These are phyloP conservation scores for Betula pendula DNA, from an alignment of 306 rosid species.

Conservation along the genomic window DNA sequence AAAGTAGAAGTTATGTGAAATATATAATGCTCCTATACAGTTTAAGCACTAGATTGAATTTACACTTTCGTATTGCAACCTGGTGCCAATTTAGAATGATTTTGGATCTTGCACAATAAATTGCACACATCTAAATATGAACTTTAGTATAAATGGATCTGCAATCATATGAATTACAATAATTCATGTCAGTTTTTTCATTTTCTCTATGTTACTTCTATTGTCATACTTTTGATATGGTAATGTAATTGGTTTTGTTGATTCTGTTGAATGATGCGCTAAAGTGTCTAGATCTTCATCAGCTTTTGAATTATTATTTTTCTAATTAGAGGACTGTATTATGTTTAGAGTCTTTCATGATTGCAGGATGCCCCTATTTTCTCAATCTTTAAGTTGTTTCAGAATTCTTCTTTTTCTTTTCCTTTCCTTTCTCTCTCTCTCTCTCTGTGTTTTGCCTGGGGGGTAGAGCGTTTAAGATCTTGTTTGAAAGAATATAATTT, in stretches of 20 bases:
- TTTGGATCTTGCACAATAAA: not conserved
- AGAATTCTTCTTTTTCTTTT: too few species aligned
- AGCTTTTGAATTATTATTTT: not conserved
- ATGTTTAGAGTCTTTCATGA: not conserved
- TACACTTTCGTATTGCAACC: not conserved
- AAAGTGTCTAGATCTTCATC: not conserved
- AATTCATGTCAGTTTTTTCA: not conserved
- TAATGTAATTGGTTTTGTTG: not conserved
- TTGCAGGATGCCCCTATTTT: not conserved
- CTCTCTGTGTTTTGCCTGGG: too few species aligned
- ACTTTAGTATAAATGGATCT: not conserved
- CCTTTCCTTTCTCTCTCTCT: not conserved
- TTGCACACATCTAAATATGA: not conserved
- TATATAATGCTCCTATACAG: not conserved
- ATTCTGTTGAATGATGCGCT: not conserved
- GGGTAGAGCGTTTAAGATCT: not conserved
- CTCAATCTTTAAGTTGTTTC: too few species aligned
- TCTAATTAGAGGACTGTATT: not conserved
- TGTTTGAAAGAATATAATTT: slow-evolving; percentile 22
- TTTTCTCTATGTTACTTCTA: not conserved
- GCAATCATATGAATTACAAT: not conserved
- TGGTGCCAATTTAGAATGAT: not conserved
- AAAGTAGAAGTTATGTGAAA: too few species aligned
- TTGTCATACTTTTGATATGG: not conserved
- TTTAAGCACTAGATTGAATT: not conserved